phyloP scores from a whole-genome alignment of 768 basidiomycete genomes.

The Ramaria sp. region DNA sequence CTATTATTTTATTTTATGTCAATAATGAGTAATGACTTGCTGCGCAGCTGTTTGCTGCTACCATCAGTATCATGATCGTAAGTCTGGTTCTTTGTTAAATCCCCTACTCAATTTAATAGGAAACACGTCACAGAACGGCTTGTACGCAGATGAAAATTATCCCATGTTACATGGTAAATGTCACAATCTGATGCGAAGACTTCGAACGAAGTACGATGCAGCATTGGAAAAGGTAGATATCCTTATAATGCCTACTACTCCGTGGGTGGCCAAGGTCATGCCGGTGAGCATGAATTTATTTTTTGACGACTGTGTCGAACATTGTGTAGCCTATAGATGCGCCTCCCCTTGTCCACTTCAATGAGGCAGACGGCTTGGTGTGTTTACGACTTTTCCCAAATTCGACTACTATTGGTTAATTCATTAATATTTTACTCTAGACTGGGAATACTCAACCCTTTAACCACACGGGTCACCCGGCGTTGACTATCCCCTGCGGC shows the following conservation, averaged over 20 bases:
- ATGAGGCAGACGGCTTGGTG: slow-evolving; percentile 20
- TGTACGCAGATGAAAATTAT: slow-evolving; percentile 22
- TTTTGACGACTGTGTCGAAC: not conserved
- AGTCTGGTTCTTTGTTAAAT: not conserved
- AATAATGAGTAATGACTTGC: not conserved
- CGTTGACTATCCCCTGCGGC: slow-evolving; percentile 31
- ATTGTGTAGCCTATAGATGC: slow-evolving; percentile 13
- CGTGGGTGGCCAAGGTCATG: slow-evolving; percentile 23
- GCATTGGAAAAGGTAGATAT: slow-evolving; percentile 21
- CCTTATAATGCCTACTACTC: slow-evolving; percentile 27
- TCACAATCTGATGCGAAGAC: slow-evolving; percentile 26
- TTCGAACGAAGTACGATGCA: slow-evolving; percentile 24
- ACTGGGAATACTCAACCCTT: slow-evolving; percentile 13
- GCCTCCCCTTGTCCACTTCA: slow-evolving; percentile 20
- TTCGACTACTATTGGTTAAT: too few species aligned
- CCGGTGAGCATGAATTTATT: not conserved
- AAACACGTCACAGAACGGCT: slow-evolving; percentile 14
- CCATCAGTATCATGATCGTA: slow-evolving; percentile 13
- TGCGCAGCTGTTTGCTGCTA: slow-evolving; percentile 12
- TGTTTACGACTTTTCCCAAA: slow-evolving; percentile 11
- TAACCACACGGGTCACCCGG: slow-evolving; percentile 30
- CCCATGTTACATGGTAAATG: slow-evolving; percentile 21
- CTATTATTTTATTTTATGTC: slow-evolving; percentile 10
- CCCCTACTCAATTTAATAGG: not conserved
- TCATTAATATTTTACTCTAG: not conserved